Base-by-base conservation (phyloP, 257 asterid genomes). In the Paraleonurus japonicus region DNA sequence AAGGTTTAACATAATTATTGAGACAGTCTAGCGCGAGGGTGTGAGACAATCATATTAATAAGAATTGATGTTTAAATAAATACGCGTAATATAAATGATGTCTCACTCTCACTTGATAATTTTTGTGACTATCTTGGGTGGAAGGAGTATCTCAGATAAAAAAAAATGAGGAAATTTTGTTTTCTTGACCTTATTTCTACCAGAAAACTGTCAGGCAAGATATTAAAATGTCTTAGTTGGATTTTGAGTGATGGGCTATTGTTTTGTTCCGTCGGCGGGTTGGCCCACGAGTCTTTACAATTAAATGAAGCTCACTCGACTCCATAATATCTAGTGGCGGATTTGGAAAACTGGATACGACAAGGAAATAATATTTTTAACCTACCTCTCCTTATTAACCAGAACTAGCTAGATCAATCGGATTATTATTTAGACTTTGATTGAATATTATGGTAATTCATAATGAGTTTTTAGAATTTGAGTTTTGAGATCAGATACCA, bases 201-300 rank as follows among this genome's bases (percentile, higher is more conserved):
- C 28, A 55, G 17, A 55, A 55, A 23, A 47, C 54, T 47, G 22
- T 23, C 22, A n/a, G 22, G 43, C 1, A 15, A 3, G n/a, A 51
- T 17, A 19, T 17, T 17, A 7, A 53, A 53, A 50, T 17, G 1
- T n/a, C 4, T n/a, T 48, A 3, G 8, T 27, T 59, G 6, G 37
- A 33, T 33, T 33, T 35, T n/a, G 45, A 60, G 2, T 19, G 6
- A 60, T 61, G 67, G 67, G 28, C 28, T 61, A 33, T 61, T 53
- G 67, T 61, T 51, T 3, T 35, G 30, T 61, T 32, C 10, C 30
- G 67, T 61, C 50, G 51, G 67, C 67, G 50, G 65, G 17, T 10
- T 33, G 67, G 27, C 28, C 67, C 51, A 61, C 67, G 8, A n/a
- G 12, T 30, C 47, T 57, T 11, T 23, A 27, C 41, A 27, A 59